Evolutionary conservation across 108 stramenopile genomes (phyloP), one percentile per base, ranked within the genome.

Genomic region (Heterococcus sp.): DNA sequence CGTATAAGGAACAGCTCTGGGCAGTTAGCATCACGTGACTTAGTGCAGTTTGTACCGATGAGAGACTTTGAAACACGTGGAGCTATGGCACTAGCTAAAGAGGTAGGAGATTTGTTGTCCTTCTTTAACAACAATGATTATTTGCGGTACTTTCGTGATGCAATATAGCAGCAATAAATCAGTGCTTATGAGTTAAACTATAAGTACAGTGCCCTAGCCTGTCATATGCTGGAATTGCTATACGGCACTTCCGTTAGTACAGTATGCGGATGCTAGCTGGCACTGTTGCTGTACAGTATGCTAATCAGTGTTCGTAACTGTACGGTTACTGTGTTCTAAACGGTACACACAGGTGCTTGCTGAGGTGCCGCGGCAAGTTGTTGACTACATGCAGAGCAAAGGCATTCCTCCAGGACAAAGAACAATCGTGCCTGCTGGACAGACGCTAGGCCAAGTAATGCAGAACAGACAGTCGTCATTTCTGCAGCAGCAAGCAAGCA

Each of bases 11-110:
- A 36, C 84, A 66, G 38, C 33, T 68, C 35, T n/a, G 77, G 87
- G 29, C 58, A 78, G 66, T 36, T 35, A 66, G 71, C 91, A 32
- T 78, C 63, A 21, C 79, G 89, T 8, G 89, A 89, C 74, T 89
- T 89, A 32, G 89, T 89, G 32, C 89, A 89, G 66, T 89, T 89
- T 29, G 87, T 89, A 21, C 86, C 85, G 27, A 82, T 89, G 70
- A 14, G 75, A 3, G 68, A 83, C 11, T 84, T 74, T 46, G 21
- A 5, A 35, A 29, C 27, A 30, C 46, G 26, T 35, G 73, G 73
- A 0, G 34, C 73, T 65, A 66, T 74, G 31, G 81, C 81, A 3
- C 73, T 82, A 21, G 81, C 81, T 3, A 68, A 74, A 30, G 80
- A 81, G 80, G 78, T 79, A 37, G 65, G 78, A 8, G 46, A 8